phyloP scores from a whole-genome alignment of 2,329 filamentous ascomycete species.

The Triangularia setosa region DNA sequence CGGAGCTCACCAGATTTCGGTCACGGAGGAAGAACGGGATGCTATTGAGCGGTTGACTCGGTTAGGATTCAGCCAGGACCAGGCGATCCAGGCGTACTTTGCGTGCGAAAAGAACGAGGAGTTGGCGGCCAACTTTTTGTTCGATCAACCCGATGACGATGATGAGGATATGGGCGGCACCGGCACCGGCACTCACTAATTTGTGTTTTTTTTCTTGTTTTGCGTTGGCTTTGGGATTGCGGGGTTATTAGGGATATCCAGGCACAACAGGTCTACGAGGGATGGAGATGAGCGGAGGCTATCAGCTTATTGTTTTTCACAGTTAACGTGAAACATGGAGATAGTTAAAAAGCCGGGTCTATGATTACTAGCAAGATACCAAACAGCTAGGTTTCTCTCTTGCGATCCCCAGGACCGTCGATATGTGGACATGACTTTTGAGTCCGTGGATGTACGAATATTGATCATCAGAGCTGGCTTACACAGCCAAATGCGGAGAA shows the following conservation, averaged over 20 bases:
- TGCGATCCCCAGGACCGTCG: no score
- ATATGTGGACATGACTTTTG: no score
- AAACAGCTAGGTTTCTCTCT: not conserved
- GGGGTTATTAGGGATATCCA: not conserved
- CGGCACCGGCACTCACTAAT: not conserved
- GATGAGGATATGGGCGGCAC: constrained; percentile 35
- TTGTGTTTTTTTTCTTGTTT: not conserved
- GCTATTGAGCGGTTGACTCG: constrained; percentile 93
- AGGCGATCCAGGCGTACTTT: constrained; percentile 97
- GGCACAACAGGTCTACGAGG: not conserved
- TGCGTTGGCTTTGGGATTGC: not conserved
- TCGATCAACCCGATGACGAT: constrained; percentile 91
- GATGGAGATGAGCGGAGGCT: not conserved
- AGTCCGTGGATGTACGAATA: no score
- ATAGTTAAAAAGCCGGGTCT: not conserved
- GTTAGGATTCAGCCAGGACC: constrained; percentile 87
- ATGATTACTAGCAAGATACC: not conserved
- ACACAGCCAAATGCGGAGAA: no score
- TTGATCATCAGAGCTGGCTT: no score
- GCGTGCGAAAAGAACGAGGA: constrained; percentile 99
- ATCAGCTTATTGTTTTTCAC: not conserved
- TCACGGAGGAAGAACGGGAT: constrained; percentile 94
- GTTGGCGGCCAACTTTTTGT: constrained; percentile 94
- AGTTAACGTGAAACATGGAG: not conserved
- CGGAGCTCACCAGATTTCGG: constrained; percentile 81